Evolutionary conservation across 768 basidiomycete genomes (phyloP).

Genomic region (Aureoboletus auriporus): DNA sequence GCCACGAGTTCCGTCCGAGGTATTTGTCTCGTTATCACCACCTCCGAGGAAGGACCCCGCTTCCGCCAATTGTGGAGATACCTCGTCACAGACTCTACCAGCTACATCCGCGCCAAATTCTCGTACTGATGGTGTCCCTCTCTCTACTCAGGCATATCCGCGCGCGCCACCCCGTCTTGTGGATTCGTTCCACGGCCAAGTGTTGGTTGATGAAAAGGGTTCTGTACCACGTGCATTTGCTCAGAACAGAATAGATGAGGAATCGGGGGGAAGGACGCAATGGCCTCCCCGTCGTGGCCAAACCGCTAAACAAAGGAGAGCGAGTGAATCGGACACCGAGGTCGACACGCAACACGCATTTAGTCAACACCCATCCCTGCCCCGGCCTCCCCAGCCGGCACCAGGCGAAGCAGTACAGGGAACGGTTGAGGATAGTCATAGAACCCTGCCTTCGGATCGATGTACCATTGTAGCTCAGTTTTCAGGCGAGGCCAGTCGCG

Average conservation of each 20-base stretch:
- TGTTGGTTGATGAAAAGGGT: constrained; percentile 18
- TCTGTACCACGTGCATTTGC: constrained; percentile 7
- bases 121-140: neutral
- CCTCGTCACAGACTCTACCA: neutral
- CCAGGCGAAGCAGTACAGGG: too few species aligned
- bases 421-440: too few species aligned
- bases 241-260: neutral
- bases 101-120: neutral
- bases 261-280: neutral
- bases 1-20: constrained; percentile 5
- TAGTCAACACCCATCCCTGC: constrained; percentile 3
- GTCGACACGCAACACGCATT: constrained; percentile 12
- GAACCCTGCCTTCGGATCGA: neutral
- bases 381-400: neutral
- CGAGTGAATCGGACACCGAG: neutral
- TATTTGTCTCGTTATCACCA: constrained; percentile 16
- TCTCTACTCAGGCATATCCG: neutral
- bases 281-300: constrained; percentile 18
- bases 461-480: neutral
- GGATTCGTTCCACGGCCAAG: constrained; percentile 12
- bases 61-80: neutral
- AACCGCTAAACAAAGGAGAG: neutral
- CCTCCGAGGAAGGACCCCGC: constrained; percentile 4
- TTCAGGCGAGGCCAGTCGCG: neutral
- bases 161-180: constrained; percentile 23